Conservation (phyloP, 768 basidiomycete genomes). For the Favolaschia claudopus region DNA sequence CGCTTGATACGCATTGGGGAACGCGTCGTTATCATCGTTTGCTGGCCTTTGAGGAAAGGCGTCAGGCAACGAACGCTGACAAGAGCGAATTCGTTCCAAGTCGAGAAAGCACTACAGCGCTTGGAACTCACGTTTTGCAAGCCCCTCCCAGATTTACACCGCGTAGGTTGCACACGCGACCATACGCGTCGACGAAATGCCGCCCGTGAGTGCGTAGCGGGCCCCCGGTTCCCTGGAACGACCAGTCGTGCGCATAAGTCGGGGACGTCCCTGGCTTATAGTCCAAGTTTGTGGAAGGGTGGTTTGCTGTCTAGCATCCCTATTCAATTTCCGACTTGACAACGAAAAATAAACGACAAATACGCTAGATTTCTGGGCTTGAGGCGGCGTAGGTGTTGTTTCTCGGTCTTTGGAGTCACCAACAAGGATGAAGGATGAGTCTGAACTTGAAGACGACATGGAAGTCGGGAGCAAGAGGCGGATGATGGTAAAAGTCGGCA, state of each 20-base stretch:
- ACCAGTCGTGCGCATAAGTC: constrained; percentile 82
- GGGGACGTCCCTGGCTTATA: constrained; percentile 56
- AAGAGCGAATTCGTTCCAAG: constrained; percentile 8
- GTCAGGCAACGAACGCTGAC: constrained; percentile 10
- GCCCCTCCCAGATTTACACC: constrained; percentile 89
- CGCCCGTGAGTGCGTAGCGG: constrained; percentile 68
- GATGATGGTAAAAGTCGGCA: too few species aligned
- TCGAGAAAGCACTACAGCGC: neutral
- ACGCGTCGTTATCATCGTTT: constrained; percentile 71
- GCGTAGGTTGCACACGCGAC: constrained; percentile 80
- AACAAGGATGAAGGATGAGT: too few species aligned
- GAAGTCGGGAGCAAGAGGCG: too few species aligned
- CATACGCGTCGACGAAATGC: constrained; percentile 83
- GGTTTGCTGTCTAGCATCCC: constrained; percentile 30
- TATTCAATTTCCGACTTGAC: too few species aligned
- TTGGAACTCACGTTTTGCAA: constrained; percentile 74
- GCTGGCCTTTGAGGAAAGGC: constrained; percentile 56
- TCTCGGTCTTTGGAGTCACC: too few species aligned
- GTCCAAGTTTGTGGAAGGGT: constrained; percentile 54
- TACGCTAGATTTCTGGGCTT: too few species aligned
- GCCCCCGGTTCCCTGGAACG: constrained; percentile 59
- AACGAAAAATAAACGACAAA: too few species aligned
- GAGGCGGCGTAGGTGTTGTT: too few species aligned
- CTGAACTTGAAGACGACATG: too few species aligned
- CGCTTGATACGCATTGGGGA: constrained; percentile 67